A percentile compares a stretch with the other conserved stretches of the same genome.
Conservation (phyloP, 257 asterid species). For the Handroanthus guayacan region DNA sequence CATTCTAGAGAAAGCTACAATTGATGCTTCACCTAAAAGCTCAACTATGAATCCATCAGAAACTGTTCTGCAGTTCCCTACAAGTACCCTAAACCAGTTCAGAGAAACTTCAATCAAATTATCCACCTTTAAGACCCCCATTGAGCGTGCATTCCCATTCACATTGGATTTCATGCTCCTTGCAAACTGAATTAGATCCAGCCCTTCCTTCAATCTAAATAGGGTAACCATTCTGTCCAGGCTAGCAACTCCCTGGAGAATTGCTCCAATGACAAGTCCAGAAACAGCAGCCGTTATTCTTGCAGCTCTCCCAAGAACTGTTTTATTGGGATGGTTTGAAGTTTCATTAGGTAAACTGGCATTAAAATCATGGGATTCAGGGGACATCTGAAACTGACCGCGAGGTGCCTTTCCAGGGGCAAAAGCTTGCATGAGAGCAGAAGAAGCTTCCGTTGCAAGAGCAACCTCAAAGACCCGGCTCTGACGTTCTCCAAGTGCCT, state of each 20-base stretch:
- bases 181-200: conserved; percentile 78
- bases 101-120: conserved; percentile 81
- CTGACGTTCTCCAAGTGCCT: conserved; percentile 98
- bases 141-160: conserved; percentile 83
- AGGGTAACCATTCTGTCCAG: conserved; percentile 92
- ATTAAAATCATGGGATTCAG: conserved; percentile 72
- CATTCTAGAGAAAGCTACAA: conserved; percentile 85
- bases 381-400: conserved; percentile 72
- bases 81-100: conserved; percentile 98
- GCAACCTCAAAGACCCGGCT: conserved; percentile 98
- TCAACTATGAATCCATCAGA: conserved; percentile 87
- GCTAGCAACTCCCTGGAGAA: conserved; percentile 90
- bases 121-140: conserved; percentile 72
- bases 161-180: conserved; percentile 80
- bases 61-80: conserved; percentile 93
- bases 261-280: conserved; percentile 85
- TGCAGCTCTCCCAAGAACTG: conserved; percentile 60
- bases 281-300: conserved; percentile 78
- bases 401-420: conserved; percentile 84
- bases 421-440: conserved; percentile 72
- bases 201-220: conserved; percentile 87
- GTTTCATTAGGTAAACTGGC: conserved; percentile 60
- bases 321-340: conserved; percentile 56
- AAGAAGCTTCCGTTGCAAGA: conserved; percentile 90
- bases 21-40: conserved; percentile 89